Percentiles rank a stretch among this genome's conserved stretches.
Evolutionary conservation across 495 filamentous ascomycete species (phyloP).

Genomic region (Cercophora scortea): DNA sequence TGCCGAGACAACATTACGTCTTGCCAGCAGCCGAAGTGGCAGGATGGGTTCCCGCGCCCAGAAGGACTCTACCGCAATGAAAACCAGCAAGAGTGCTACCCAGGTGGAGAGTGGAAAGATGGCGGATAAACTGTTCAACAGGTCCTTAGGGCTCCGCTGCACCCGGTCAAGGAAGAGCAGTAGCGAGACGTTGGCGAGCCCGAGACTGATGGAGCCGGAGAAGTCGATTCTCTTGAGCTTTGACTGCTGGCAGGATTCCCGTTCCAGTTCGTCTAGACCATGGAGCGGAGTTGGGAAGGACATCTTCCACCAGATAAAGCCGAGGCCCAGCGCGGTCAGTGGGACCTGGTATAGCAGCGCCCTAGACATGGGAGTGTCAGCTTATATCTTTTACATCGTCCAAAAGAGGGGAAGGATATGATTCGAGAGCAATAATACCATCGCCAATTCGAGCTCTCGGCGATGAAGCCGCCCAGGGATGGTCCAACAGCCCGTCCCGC

Average conservation of each 20-base stretch:
- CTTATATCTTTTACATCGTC: no score
- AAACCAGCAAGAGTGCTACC: conserved; percentile 1
- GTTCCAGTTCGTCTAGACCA: neutral
- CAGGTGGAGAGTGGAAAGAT: conserved; percentile 3
- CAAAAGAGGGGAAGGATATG: no score
- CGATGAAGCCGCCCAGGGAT: conserved; percentile 7
- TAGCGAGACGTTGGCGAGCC: conserved; percentile 5
- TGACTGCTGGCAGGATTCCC: neutral
- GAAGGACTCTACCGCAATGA: conserved; percentile 1
- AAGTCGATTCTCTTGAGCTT: conserved; percentile 11
- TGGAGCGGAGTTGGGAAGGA: conserved; percentile 1
- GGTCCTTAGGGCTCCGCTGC: neutral
- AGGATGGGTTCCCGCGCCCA: conserved; percentile 9
- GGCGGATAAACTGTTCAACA: neutral
- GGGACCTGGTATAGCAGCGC: conserved; percentile 9
- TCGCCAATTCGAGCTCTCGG: conserved; percentile 6
- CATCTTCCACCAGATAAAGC: conserved; percentile 12
- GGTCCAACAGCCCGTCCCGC: conserved; percentile 9
- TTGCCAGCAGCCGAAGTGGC: neutral
- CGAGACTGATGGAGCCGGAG: conserved; percentile 5
- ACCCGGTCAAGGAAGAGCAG: conserved; percentile 8
- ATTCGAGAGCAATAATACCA: neutral
- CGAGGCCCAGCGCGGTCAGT: conserved; percentile 1
- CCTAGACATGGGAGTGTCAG: neutral
- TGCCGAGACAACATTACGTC: conserved; percentile 1